A percentile compares a stretch with the other conserved stretches of the same genome.
These are phyloP conservation scores for Sisymbrium altissimum DNA, from an alignment of 345 rosid species.

Conservation along the genomic window DNA sequence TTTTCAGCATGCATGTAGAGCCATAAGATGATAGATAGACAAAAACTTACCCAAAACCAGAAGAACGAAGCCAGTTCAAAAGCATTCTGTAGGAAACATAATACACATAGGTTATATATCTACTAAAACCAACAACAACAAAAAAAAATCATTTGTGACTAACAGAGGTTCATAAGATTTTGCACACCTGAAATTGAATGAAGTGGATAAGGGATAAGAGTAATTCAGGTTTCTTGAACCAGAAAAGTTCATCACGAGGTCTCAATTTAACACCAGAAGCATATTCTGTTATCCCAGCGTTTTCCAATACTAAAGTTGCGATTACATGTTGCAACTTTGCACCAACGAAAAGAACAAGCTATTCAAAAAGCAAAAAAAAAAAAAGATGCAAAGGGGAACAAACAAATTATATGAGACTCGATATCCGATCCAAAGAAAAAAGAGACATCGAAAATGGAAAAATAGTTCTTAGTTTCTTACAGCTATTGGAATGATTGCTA, in stretches of 20 bases:
- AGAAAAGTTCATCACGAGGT: slow-evolving; percentile 93
- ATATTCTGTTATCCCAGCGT: slow-evolving; percentile 54
- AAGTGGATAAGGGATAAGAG: slow-evolving; percentile 80
- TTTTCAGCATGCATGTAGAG: neutral
- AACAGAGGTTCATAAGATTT: neutral
- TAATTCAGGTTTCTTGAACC: slow-evolving; percentile 91
- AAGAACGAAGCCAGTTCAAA: slow-evolving; percentile 94
- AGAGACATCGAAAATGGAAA: neutral
- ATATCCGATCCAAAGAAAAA: neutral
- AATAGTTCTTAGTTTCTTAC: slow-evolving; percentile 48
- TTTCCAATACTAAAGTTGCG: slow-evolving; percentile 79
- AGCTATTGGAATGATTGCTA: slow-evolving; percentile 73
- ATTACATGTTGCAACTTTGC: slow-evolving; percentile 87
- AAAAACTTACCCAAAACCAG: slow-evolving; percentile 83
- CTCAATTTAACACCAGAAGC: slow-evolving; percentile 48
- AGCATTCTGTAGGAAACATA: slow-evolving; percentile 62
- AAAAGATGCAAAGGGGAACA: neutral
- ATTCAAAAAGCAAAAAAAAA: neutral
- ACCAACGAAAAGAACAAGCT: slow-evolving; percentile 67
- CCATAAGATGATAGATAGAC: neutral
- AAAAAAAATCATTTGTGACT: too few relatives aligned
- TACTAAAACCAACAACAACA: too few relatives aligned
- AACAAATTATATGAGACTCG: neutral
- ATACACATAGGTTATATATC: neutral
- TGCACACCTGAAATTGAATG: slow-evolving; percentile 78